These are phyloP conservation scores for Salix dunnii DNA, from an alignment of 345 rosid species.

Conservation along the genomic window DNA sequence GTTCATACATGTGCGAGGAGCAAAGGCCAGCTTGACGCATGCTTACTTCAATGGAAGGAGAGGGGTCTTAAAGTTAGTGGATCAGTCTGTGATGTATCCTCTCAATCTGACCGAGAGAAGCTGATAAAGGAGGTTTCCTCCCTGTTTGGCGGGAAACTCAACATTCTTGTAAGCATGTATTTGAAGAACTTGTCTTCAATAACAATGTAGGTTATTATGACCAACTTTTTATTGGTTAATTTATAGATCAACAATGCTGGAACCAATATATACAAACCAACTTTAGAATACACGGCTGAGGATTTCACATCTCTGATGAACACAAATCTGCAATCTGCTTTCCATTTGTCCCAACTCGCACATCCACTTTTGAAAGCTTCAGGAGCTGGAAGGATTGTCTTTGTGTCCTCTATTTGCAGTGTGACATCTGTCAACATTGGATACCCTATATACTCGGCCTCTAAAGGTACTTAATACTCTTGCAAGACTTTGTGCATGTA, in stretches of 20 bases:
- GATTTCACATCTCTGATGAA: neutral
- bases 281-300: neutral
- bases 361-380: conserved; percentile 3
- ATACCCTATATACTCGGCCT: neutral
- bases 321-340: neutral
- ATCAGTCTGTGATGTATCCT: neutral
- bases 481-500: neutral
- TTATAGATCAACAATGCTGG: neutral
- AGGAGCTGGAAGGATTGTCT: neutral
- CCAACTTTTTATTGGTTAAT: neutral
- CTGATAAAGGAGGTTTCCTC: neutral
- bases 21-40: neutral
- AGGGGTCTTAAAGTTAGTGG: neutral
- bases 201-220: neutral
- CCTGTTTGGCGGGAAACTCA: conserved; percentile 1
- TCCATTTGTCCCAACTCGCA: neutral
- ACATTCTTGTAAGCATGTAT: neutral
- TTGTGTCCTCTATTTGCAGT: neutral
- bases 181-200: neutral
- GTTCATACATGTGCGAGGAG: neutral
- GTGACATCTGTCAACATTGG: neutral
- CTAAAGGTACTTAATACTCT: neutral
- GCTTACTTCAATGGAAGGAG: neutral
- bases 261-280: neutral
- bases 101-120: neutral